phyloP scores from a whole-genome alignment of 768 basidiomycete genomes.

The Hericium coralloides region DNA sequence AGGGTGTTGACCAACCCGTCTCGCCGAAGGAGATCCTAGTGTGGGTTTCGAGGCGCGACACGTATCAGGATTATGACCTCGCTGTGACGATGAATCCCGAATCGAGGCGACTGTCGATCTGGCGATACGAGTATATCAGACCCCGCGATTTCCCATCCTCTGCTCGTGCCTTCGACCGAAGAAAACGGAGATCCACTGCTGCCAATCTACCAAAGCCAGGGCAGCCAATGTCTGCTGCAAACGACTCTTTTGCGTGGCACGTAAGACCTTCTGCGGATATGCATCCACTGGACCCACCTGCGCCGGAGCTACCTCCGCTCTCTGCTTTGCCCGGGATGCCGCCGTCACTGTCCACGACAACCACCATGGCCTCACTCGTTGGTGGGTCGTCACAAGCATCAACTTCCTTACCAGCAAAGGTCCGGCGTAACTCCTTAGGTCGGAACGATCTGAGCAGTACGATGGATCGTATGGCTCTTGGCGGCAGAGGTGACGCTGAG shows the following conservation, averaged over 20 bases:
- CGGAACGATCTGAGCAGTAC: constrained; percentile 51
- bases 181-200: constrained; percentile 24
- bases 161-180: constrained; percentile 26
- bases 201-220: constrained; percentile 11
- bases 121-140: constrained; percentile 64
- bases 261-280: constrained; percentile 14
- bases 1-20: constrained; percentile 47
- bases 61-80: constrained; percentile 36
- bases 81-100: constrained; percentile 52
- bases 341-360: constrained; percentile 41
- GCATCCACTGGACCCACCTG: constrained; percentile 27
- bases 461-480: constrained; percentile 61
- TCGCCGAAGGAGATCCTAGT: constrained; percentile 58
- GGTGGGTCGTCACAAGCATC: constrained; percentile 12
- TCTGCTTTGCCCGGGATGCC: constrained; percentile 45
- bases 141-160: constrained; percentile 46
- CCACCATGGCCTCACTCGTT: constrained; percentile 38
- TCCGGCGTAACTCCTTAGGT: constrained; percentile 26
- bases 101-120: constrained; percentile 47
- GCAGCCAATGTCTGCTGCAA: constrained; percentile 14
- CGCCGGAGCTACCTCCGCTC: constrained; percentile 25
- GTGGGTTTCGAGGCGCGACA: constrained; percentile 42
- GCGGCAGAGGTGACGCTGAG: constrained; percentile 39
- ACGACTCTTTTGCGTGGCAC: constrained; percentile 11
- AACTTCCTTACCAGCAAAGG: not conserved